A percentile compares a stretch with the other conserved stretches of the same genome.
phyloP scores from a whole-genome alignment of 345 rosid species.

The Gossypium stocksii region DNA sequence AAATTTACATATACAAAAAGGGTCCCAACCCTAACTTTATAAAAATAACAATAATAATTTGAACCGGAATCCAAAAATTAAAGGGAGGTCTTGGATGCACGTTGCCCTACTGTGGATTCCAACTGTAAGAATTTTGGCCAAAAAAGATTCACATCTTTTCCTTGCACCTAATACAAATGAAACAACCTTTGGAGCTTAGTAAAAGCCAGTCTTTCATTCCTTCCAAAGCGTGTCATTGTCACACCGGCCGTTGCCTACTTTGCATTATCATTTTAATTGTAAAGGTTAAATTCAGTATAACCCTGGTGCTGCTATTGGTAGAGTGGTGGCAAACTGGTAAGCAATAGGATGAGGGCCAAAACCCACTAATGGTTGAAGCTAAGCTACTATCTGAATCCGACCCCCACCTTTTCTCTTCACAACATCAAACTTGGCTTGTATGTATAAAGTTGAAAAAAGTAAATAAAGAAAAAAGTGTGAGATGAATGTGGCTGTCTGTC shows the following conservation, averaged over 20 bases:
- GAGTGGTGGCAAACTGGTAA: too few relatives aligned
- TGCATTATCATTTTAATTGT: not conserved
- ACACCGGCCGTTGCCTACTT: not conserved
- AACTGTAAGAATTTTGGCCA: not conserved
- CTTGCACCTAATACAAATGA: not conserved
- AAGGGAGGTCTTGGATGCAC: not conserved
- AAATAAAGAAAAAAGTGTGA: not conserved
- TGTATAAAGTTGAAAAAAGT: not conserved
- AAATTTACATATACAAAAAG: not conserved
- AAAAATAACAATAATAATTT: not conserved
- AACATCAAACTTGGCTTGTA: constrained; percentile 13
- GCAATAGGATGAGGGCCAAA: too few relatives aligned
- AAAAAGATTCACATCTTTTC: not conserved
- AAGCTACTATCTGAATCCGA: not conserved
- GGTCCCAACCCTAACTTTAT: not conserved
- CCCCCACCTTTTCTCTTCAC: constrained; percentile 3
- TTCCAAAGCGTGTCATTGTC: not conserved
- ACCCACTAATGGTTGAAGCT: too few relatives aligned
- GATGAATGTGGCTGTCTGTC: constrained; percentile 12
- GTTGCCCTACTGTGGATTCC: not conserved
- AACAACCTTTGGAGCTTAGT: not conserved
- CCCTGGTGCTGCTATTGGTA: not conserved
- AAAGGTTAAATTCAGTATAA: not conserved
- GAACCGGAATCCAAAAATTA: not conserved
- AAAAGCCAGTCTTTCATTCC: not conserved